Evolutionary conservation across 495 filamentous ascomycete species (phyloP), one percentile per base, ranked within the genome.

Genomic region (Delitschia confertaspora): DNA sequence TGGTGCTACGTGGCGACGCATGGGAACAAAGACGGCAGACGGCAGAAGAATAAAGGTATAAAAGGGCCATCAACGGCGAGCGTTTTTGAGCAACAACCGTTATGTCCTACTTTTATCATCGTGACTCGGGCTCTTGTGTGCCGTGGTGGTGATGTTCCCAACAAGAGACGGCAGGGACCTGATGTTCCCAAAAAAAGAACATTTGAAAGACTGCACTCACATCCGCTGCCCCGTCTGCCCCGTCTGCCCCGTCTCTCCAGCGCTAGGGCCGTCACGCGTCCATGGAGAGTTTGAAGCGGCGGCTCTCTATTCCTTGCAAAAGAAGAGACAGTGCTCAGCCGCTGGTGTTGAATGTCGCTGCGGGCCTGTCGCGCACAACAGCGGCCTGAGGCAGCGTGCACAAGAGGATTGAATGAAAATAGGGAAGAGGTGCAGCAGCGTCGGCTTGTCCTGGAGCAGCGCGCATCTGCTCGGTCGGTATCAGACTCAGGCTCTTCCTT

Each of bases 1-100:
- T 48, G 37, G 45, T 41, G 38, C 46, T 38, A 49, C 46, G 46
- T 49, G 43, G 43, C 45, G 29, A 33, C 25, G 26, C 27, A 36
- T 5, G 23, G 36, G 37, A 39, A 31, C 31, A 27, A 37, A 18
- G 42, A 14, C 30, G 46, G 38, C 6, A 9, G 38, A 11, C 46
- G 13, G 22, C 20, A n/a, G n/a, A n/a, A n/a, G n/a, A n/a, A n/a
- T n/a, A n/a, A n/a, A n/a, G 30, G 30, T 49, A 43, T 49, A 49
- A 38, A 51, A 45, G 33, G 27, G 18, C 18, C 8, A 21, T 33
- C 47, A 22, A 39, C 11, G 36, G 35, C 36, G 33, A 32, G n/a
- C n/a, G n/a, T n/a, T n/a, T n/a, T n/a, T n/a, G n/a, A n/a, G n/a
- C n/a, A n/a, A n/a, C n/a, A n/a, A n/a, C n/a, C n/a, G n/a, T n/a